phyloP scores from a whole-genome alignment of 441 rosid genomes.

The Dalechampia spathulata region DNA sequence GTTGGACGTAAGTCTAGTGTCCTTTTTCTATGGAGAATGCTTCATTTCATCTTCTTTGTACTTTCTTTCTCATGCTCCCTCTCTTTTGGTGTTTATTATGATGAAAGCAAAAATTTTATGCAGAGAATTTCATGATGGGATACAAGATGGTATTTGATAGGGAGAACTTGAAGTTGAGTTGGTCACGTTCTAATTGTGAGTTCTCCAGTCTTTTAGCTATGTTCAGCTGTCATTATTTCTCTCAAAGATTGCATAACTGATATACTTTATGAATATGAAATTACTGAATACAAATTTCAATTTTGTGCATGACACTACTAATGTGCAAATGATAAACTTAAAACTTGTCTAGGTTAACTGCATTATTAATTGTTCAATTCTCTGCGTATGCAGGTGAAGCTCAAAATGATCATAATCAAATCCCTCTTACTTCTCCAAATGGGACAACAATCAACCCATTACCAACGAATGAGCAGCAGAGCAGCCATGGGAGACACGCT shows the following conservation, averaged over 20 bases:
- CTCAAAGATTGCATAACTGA: not conserved
- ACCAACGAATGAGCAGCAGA: no score
- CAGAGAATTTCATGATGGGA: slow-evolving; percentile 84
- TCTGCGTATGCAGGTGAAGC: slow-evolving; percentile 45
- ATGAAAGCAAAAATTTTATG: slow-evolving; percentile 17
- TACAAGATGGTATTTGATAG: slow-evolving; percentile 71
- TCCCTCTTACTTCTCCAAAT: no score
- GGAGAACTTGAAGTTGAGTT: slow-evolving; percentile 68
- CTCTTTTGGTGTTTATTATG: not conserved
- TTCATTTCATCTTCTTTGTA: not conserved
- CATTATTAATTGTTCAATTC: not conserved
- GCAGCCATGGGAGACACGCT: no score
- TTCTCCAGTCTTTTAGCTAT: slow-evolving; percentile 5
- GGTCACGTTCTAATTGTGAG: slow-evolving; percentile 83
- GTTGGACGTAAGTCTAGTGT: slow-evolving; percentile 53
- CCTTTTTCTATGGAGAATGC: not conserved
- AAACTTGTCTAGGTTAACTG: not conserved
- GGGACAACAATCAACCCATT: no score
- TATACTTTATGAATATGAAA: not conserved
- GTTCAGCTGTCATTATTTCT: not conserved
- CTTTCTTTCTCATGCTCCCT: not conserved
- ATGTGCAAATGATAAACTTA: no score
- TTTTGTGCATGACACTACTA: not conserved
- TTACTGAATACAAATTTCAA: not conserved
- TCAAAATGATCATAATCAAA: no score